Evolutionary conservation across 306 rosid species (phyloP).

Genomic region (Cicer pinnatifidum): DNA sequence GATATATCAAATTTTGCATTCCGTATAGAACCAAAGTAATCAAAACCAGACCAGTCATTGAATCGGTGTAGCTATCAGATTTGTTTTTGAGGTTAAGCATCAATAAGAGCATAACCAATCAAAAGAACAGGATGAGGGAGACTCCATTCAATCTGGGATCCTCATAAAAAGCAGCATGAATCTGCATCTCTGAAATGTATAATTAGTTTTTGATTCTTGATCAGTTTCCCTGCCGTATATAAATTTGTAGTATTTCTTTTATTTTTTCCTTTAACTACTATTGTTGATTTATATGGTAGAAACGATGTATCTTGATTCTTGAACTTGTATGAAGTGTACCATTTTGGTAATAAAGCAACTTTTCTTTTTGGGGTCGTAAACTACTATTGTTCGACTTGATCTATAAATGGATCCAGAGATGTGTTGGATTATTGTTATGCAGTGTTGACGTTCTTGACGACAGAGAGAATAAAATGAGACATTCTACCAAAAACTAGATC

Average conservation of each 20-base stretch:
- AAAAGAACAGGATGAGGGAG: constrained; percentile 9
- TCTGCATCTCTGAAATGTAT: constrained; percentile 32
- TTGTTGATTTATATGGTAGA: neutral
- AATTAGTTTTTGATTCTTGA: constrained; percentile 9
- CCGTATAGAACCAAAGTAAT: neutral
- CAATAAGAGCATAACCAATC: constrained; percentile 17
- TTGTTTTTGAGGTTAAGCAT: constrained; percentile 29
- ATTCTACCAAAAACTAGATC: neutral
- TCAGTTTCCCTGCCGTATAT: neutral
- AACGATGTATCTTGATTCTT: neutral
- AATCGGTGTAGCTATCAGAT: neutral
- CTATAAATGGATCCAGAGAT: no score
- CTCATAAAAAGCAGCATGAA: neutral
- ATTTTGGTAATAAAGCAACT: neutral
- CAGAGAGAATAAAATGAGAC: neutral
- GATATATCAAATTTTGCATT: neutral
- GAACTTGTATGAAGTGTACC: neutral
- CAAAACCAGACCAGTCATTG: no score
- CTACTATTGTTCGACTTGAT: no score
- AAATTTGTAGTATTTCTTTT: neutral
- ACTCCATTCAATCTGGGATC: constrained; percentile 5
- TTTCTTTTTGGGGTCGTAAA: neutral
- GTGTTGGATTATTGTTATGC: no score
- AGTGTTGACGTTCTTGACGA: neutral
- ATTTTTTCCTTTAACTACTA: neutral